Base-by-base conservation (phyloP, 176 grass and related monocot genomes). In the Saccharum officinarum region DNA sequence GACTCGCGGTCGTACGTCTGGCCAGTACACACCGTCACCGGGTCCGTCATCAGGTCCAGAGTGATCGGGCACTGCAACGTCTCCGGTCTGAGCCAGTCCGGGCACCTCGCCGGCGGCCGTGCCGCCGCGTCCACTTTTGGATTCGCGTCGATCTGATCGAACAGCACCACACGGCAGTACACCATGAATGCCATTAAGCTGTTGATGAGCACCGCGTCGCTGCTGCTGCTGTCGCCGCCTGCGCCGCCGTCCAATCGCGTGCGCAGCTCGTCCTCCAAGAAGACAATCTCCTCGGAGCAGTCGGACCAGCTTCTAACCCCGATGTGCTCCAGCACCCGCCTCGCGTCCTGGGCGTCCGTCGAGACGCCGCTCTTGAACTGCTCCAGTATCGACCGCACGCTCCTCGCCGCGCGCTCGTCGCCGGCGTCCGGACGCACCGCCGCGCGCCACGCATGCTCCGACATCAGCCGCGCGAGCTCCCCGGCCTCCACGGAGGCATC, bases 1-100 rank as follows among this genome's bases (percentile, higher is more conserved):
- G 97, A 99, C 1, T 90, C 81, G 7, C 97, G 86, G 70, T 96
- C 93, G 82, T 96, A 99, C 20, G 97, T 99, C 70, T 99, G 97
- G 33, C 97, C 97, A 3, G 97, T 94, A 16, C 66, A 86, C 46
- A 96, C 73, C 1, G 86, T 99, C 70, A 99, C 97, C 0, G 97
- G 97, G 39, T 99, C 91, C 2, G 75, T 90, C 97, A 99, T 99
- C 13, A 99, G 81, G 38, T 99, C 97, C 10, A 96, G 84, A 12
- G 93, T 89, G 88, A 99, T 94, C 14, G 97, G 93, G 85, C 97
- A 99, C 69, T 82, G 93, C 67, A 99, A 80, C 3, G 82, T 71
- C 13, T 95, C 93, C 39, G 76, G 86, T 4, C 69, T 87, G 62
- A 98, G 82, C 87, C 81, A 89, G 3, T 86, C 89, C 22, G 89